Percentiles rank a stretch among this genome's conserved stretches.
phyloP scores from a whole-genome alignment of 2,329 filamentous ascomycete genomes.

The Fusarium sp. region DNA sequence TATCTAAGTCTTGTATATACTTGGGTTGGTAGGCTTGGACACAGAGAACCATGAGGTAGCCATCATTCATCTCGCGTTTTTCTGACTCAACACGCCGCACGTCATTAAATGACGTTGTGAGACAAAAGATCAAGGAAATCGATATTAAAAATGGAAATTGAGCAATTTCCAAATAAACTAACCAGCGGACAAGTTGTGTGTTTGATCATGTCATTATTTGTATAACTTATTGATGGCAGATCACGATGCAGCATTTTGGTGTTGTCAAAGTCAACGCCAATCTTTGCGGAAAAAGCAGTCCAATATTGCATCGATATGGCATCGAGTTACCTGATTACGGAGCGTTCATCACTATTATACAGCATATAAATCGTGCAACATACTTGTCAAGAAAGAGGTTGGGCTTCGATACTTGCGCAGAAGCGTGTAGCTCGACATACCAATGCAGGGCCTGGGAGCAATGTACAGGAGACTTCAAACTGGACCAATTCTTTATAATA shows the following conservation, averaged over 20 bases:
- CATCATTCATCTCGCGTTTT: background rate
- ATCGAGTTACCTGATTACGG: too few species aligned
- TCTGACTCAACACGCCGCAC: constrained; percentile 5
- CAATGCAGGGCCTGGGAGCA: background rate
- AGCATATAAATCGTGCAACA: too few species aligned
- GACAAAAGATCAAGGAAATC: constrained; percentile 7
- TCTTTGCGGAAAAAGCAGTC: too few species aligned
- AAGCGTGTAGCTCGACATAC: background rate
- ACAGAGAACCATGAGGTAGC: too few species aligned
- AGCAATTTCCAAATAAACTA: too few species aligned
- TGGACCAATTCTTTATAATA: background rate
- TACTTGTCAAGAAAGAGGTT: background rate
- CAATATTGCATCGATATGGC: too few species aligned
- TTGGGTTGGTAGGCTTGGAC: too few species aligned
- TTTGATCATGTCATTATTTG: background rate
- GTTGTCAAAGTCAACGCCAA: too few species aligned
- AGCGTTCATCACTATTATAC: too few species aligned
- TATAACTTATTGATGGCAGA: background rate
- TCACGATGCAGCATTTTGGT: too few species aligned
- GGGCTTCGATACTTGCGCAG: background rate
- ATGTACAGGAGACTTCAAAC: background rate
- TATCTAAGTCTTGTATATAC: too few species aligned
- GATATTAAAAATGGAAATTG: background rate
- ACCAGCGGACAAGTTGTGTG: background rate
- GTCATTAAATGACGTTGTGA: constrained; percentile 30